These are phyloP conservation scores for Mycena indigotica DNA, from an alignment of 768 basidiomycete species.

Conservation along the genomic window DNA sequence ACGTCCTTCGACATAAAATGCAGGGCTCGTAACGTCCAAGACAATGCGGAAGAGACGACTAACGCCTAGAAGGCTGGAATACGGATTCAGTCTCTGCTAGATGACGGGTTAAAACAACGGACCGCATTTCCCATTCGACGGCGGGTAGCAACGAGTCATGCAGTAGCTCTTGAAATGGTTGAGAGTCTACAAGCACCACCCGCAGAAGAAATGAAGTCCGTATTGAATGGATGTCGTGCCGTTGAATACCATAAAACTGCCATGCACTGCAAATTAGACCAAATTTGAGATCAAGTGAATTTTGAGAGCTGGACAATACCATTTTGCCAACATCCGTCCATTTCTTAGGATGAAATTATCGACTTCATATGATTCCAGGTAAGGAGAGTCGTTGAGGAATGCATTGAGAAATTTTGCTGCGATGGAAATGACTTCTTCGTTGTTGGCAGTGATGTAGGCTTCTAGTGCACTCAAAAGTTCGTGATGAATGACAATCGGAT, in stretches of 20 bases:
- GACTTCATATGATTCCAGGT: constrained; percentile 66
- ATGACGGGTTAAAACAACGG: constrained; percentile 18
- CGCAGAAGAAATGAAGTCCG: constrained; percentile 61
- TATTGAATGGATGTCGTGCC: constrained; percentile 52
- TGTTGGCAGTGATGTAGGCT: constrained; percentile 49
- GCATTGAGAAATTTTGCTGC: constrained; percentile 63
- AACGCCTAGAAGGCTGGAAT: constrained; percentile 50
- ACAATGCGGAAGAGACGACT: constrained; percentile 65
- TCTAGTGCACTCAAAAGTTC: constrained; percentile 57
- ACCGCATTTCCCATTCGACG: constrained; percentile 56
- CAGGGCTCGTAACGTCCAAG: constrained; percentile 64
- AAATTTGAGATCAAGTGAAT: constrained; percentile 2
- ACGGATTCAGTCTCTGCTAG: background rate
- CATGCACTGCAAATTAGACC: constrained; percentile 51
- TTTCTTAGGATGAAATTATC: constrained; percentile 75
- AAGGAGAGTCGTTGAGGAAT: constrained; percentile 60
- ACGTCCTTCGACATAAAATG: constrained; percentile 61
- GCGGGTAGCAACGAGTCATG: constrained; percentile 39
- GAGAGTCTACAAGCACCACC: constrained; percentile 61
- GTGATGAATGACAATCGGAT: constrained; percentile 63
- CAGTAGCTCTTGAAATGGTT: constrained; percentile 59
- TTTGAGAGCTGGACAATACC: constrained; percentile 44
- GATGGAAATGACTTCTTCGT: constrained; percentile 53
- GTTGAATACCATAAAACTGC: constrained; percentile 67
- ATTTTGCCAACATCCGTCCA: constrained; percentile 54